Percentiles rank a stretch among this genome's conserved stretches.
phyloP scores from a whole-genome alignment of 805 yeast species.

The Suhomyces vadensis region DNA sequence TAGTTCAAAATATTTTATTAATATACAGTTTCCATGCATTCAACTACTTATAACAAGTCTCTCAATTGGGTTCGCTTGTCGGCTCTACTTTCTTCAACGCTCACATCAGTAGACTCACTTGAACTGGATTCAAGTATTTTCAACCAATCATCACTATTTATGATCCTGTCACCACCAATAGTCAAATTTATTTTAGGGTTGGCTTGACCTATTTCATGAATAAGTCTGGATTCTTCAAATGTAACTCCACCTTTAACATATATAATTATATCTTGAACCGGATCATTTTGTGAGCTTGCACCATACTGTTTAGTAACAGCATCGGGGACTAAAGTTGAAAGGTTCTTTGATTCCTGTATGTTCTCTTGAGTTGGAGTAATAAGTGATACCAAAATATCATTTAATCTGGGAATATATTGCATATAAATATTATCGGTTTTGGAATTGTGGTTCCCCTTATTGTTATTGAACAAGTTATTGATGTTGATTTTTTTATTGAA shows the following conservation, averaged over 20 bases:
- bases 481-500: slow-evolving; percentile 36
- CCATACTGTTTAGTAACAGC: slow-evolving; percentile 31
- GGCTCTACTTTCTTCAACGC: slow-evolving; percentile 28
- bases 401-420: slow-evolving; percentile 84
- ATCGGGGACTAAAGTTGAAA: slow-evolving; percentile 44
- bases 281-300: slow-evolving; percentile 21
- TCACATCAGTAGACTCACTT: neutral
- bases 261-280: slow-evolving; percentile 65
- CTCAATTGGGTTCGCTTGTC: slow-evolving; percentile 43
- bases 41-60: slow-evolving; percentile 22
- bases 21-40: neutral
- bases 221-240: slow-evolving; percentile 85
- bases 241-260: slow-evolving; percentile 88
- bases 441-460: slow-evolving; percentile 19
- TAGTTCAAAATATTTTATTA: neutral
- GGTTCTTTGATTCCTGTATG: slow-evolving; percentile 10
- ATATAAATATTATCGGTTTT: slow-evolving; percentile 73
- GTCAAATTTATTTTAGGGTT: slow-evolving; percentile 62
- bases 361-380: slow-evolving; percentile 14
- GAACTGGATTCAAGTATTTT: slow-evolving; percentile 21
- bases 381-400: slow-evolving; percentile 33
- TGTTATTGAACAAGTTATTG: slow-evolving; percentile 30
- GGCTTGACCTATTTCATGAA: slow-evolving; percentile 65
- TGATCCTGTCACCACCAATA: slow-evolving; percentile 65
- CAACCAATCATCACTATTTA: slow-evolving; percentile 40